These are phyloP conservation scores for Thalassiosira livingstoniorum DNA, from an alignment of 352 stramenopile genomes.

Conservation along the genomic window DNA sequence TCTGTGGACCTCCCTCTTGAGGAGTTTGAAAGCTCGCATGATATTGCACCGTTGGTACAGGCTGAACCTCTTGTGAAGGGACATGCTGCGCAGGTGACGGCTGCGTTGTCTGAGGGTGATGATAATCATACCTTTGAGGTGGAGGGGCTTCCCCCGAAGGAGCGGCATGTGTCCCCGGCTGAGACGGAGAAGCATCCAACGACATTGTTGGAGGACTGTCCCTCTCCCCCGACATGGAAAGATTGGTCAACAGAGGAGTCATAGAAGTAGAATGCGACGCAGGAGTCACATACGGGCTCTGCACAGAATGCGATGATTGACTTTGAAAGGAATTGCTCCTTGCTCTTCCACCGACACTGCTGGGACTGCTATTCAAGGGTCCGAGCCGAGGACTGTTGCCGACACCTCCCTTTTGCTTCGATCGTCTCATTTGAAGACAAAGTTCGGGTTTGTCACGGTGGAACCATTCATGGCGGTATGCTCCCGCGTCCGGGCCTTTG, in stretches of 20 bases:
- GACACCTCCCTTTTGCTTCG: slow-evolving; percentile 84
- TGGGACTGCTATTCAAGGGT: slow-evolving; percentile 18
- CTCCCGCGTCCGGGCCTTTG: slow-evolving; percentile 87
- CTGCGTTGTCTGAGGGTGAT: slow-evolving; percentile 21
- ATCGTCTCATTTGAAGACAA: slow-evolving; percentile 85
- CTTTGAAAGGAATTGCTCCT: slow-evolving; percentile 36
- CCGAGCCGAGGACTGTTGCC: slow-evolving; percentile 57
- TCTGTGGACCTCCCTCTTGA: slow-evolving; percentile 57
- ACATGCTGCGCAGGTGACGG: slow-evolving; percentile 40
- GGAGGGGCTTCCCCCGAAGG: not conserved
- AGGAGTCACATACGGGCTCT: slow-evolving; percentile 21
- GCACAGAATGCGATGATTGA: slow-evolving; percentile 45
- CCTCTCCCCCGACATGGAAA: slow-evolving; percentile 21
- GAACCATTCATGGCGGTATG: slow-evolving; percentile 89
- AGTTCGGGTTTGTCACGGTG: slow-evolving; percentile 84
- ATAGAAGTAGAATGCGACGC: slow-evolving; percentile 38
- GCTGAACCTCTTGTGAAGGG: too few relatives aligned
- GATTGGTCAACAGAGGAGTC: slow-evolving; percentile 44
- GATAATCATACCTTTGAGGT: slow-evolving; percentile 2
- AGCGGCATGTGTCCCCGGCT: too few relatives aligned
- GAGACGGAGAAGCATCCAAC: slow-evolving; percentile 35
- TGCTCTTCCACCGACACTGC: slow-evolving; percentile 31
- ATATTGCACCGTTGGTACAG: too few relatives aligned
- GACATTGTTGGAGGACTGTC: slow-evolving; percentile 44
- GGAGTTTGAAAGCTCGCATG: slow-evolving; percentile 53